Percentiles rank a stretch among this genome's conserved stretches.
These are phyloP conservation scores for Aspergillus ibericus DNA, from an alignment of 2,329 filamentous ascomycete species.

Conservation along the genomic window DNA sequence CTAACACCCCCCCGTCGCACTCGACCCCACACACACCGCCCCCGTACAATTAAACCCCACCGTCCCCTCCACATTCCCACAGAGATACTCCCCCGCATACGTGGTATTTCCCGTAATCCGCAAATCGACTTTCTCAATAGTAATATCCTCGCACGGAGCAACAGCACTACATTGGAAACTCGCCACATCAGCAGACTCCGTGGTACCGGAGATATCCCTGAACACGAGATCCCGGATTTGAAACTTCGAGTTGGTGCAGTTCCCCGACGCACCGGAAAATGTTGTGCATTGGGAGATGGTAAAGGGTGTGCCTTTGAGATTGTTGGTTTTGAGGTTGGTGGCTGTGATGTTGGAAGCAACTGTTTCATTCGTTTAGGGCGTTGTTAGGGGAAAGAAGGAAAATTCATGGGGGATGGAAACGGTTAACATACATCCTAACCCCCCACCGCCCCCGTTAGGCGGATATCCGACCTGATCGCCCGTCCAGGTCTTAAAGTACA, in stretches of 20 bases:
- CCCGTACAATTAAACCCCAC: constrained; percentile 30
- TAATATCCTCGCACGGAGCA: constrained; percentile 28
- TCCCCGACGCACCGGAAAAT: constrained; percentile 36
- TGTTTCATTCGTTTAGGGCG: constrained; percentile 1
- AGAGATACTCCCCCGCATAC: constrained; percentile 22
- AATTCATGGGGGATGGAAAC: too few relatives aligned
- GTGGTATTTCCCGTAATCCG: constrained; percentile 19
- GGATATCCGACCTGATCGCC: constrained; percentile 52
- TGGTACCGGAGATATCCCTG: constrained; percentile 20
- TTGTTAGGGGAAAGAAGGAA: not conserved
- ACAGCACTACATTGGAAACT: constrained; percentile 35
- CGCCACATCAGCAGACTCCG: constrained; percentile 19
- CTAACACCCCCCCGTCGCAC: constrained; percentile 38
- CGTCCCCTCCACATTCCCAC: constrained; percentile 25
- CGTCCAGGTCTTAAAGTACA: constrained; percentile 61
- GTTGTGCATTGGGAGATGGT: constrained; percentile 44
- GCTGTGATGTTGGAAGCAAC: constrained; percentile 39
- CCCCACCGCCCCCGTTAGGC: constrained; percentile 61
- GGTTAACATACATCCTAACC: constrained; percentile 54
- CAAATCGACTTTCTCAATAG: constrained; percentile 21
- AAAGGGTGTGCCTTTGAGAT: constrained; percentile 33
- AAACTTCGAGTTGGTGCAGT: constrained; percentile 44
- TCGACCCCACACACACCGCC: constrained; percentile 17
- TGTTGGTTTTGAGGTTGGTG: constrained; percentile 33
- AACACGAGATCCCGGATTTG: constrained; percentile 38